Percentiles rank a stretch among this genome's conserved stretches.
Conservation (phyloP, 352 stramenopile species). For the Lagenidium sp. region DNA sequence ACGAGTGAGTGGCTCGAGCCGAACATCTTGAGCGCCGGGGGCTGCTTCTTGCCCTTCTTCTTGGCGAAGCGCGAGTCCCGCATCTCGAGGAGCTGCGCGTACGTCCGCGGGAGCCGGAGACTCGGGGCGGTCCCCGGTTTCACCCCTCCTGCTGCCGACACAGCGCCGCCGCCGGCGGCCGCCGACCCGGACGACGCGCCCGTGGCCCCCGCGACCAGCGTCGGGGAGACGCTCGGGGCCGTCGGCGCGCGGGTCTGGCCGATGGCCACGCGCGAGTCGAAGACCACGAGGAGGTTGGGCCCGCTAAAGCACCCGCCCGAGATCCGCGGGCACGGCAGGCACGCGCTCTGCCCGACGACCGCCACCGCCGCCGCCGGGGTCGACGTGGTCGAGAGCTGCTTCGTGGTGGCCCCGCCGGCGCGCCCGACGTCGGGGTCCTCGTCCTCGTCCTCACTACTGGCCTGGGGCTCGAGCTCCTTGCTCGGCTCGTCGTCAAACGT, state of each 20-base stretch:
- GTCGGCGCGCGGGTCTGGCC: constrained; percentile 41
- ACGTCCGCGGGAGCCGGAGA: constrained; percentile 66
- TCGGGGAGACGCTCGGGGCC: constrained; percentile 23
- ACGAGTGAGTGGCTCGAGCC: neutral
- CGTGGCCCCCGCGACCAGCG: constrained; percentile 35
- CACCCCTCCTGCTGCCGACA: too few relatives aligned
- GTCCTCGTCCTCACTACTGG: neutral
- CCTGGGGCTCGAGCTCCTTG: constrained; percentile 13
- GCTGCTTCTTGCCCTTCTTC: constrained; percentile 73
- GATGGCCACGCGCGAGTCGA: constrained; percentile 76
- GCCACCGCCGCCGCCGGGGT: too few relatives aligned
- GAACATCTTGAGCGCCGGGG: constrained; percentile 5
- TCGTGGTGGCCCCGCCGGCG: neutral
- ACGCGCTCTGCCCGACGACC: constrained; percentile 10
- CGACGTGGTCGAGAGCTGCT: neutral
- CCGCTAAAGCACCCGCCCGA: constrained; percentile 76
- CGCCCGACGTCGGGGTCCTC: neutral
- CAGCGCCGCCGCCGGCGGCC: constrained; percentile 1
- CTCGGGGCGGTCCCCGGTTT: too few relatives aligned
- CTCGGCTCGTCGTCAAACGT: constrained; percentile 67
- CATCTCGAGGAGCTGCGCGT: constrained; percentile 66
- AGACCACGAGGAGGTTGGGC: constrained; percentile 78
- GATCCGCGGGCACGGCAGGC: constrained; percentile 65
- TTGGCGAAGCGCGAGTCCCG: constrained; percentile 67
- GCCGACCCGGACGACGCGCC: constrained; percentile 38